Conservation (phyloP, 202 grass and related monocot genomes). For the Thinopyrum obtusiflorum region DNA sequence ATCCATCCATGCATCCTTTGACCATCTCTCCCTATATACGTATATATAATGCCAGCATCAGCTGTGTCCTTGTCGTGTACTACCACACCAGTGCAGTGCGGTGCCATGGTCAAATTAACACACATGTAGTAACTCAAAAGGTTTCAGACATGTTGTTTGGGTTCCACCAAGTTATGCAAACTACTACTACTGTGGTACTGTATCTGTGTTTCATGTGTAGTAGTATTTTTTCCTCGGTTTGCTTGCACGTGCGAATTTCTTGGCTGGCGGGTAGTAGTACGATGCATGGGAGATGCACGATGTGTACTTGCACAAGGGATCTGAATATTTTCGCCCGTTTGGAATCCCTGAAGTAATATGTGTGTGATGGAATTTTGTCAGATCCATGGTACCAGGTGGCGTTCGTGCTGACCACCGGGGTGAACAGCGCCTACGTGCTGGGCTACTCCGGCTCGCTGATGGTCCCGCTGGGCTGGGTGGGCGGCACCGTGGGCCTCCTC, state of each 20-base stretch:
- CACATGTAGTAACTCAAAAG: neutral
- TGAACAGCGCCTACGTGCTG: constrained; percentile 73
- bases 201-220: neutral
- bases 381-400: constrained; percentile 78
- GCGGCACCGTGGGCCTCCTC: constrained; percentile 50
- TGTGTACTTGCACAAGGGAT: neutral
- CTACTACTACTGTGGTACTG: neutral
- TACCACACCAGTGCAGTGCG: neutral
- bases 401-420: constrained; percentile 70
- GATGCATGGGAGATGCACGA: neutral
- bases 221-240: neutral
- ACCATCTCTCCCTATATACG: neutral
- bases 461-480: constrained; percentile 66
- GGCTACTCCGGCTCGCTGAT: constrained; percentile 73
- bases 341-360: neutral
- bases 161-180: neutral
- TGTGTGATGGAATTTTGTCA: neutral
- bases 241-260: neutral
- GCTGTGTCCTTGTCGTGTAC: neutral
- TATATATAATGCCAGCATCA: neutral
- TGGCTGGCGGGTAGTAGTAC: neutral
- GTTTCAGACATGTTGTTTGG: neutral
- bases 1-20: neutral
- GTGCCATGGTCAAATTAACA: neutral
- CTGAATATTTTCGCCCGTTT: neutral